Evolutionary conservation across 202 grass and related monocot genomes (phyloP).

Genomic region (Carex arenaria): DNA sequence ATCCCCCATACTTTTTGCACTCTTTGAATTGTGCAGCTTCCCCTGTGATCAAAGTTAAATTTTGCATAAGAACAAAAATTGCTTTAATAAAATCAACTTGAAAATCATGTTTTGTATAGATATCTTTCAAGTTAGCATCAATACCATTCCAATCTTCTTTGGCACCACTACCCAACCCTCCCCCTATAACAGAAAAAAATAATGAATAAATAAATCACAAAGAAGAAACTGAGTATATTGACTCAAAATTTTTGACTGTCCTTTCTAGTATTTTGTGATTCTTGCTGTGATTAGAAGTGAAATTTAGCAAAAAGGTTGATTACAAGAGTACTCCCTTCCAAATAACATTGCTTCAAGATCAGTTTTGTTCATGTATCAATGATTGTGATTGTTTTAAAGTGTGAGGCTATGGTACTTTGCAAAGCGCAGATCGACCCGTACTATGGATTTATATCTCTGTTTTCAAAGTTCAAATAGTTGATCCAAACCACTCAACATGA

Average conservation of each 20-base stretch:
- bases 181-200: slow-evolving; percentile 22
- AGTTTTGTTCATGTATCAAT: neutral
- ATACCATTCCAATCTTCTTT: slow-evolving; percentile 20
- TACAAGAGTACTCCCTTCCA: neutral
- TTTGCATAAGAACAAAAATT: neutral
- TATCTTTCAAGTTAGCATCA: neutral
- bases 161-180: slow-evolving; percentile 26
- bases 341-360: neutral
- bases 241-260: neutral
- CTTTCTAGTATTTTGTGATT: neutral
- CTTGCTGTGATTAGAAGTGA: neutral
- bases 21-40: slow-evolving; percentile 44
- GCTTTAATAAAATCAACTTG: slow-evolving; percentile 1
- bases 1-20: slow-evolving; percentile 23
- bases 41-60: slow-evolving; percentile 27
- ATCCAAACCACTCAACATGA: too few relatives aligned
- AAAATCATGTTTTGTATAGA: slow-evolving; percentile 8
- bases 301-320: neutral
- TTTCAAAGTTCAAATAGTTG: too few relatives aligned
- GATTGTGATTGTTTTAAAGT: neutral
- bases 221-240: neutral
- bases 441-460: too few relatives aligned
- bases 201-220: neutral
- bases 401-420: too few relatives aligned
- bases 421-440: too few relatives aligned